A percentile compares a stretch with the other conserved stretches of the same genome.
phyloP scores from a whole-genome alignment of 2,329 filamentous ascomycete genomes.

The Nannizziopsis arthrosporioides region DNA sequence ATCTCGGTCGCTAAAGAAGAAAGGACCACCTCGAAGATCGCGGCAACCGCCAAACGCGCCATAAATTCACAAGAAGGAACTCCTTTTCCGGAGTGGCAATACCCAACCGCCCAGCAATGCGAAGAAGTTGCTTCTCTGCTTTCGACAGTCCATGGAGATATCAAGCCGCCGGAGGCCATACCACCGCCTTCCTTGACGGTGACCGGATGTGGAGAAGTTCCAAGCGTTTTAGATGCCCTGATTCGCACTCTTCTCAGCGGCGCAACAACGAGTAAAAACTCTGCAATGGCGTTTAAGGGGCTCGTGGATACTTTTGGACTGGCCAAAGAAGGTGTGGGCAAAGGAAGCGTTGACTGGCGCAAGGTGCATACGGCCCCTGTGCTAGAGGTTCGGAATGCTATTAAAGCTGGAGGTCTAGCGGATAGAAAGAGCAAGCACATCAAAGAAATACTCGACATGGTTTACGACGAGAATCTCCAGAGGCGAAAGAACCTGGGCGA shows the following conservation, averaged over 20 bases:
- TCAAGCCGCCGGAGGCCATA: conserved; percentile 53
- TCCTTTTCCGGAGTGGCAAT: conserved; percentile 56
- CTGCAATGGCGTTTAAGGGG: conserved; percentile 53
- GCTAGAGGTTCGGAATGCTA: conserved; percentile 54
- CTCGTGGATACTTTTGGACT: conserved; percentile 55
- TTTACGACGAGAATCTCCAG: conserved; percentile 56
- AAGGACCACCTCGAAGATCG: neutral
- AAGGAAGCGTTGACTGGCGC: conserved; percentile 65
- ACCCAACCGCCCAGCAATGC: conserved; percentile 58
- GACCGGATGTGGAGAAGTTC: conserved; percentile 58
- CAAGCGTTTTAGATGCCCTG: conserved; percentile 52
- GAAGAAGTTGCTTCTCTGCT: conserved; percentile 57
- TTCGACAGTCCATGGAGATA: conserved; percentile 52
- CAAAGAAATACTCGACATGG: conserved; percentile 60
- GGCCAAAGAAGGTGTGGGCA: conserved; percentile 50
- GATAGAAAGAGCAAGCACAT: conserved; percentile 61
- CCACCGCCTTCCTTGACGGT: conserved; percentile 58
- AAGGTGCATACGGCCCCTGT: conserved; percentile 50
- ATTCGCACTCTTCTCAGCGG: conserved; percentile 52
- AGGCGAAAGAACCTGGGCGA: conserved; percentile 41
- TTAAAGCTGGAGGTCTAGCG: conserved; percentile 59
- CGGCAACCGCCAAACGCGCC: neutral
- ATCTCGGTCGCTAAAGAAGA: neutral
- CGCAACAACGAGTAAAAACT: conserved; percentile 49
- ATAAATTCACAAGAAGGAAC: conserved; percentile 14